Evolutionary conservation across 306 rosid genomes (phyloP), one percentile per base, ranked within the genome.

Genomic region (Medicago truncatula): DNA sequence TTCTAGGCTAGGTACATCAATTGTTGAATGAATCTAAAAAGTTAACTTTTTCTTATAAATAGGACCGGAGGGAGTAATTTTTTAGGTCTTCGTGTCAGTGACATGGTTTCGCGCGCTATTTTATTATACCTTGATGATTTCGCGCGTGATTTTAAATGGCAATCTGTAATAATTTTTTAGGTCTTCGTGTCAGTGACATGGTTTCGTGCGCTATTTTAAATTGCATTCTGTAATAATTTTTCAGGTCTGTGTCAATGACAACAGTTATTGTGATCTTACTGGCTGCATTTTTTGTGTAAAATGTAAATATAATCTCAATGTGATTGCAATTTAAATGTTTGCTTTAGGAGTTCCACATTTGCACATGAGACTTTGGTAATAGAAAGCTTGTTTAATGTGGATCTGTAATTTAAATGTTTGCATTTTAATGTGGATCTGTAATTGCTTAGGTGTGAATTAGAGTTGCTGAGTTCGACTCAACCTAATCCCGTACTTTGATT

Each of bases 391-490:
- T 14, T 54, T 62, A 20, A 53, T 43, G 56, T 17, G 65, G 46
- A 41, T 46, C 50, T 53, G 57, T 13, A 52, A 39, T 44, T 54
- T n/a, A n/a, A n/a, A n/a, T n/a, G n/a, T n/a, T n/a, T n/a, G n/a
- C n/a, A n/a, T n/a, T 14, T 54, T 62, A 20, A 53, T 43, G 56
- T 17, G 65, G 46, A 41, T 46, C 50, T 53, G 57, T 13, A 52
- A 39, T 44, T 54, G 20, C 28, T 17, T 63, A 12, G 65, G 76
- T 69, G 74, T 63, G 44, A 65, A 18, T 74, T 14, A 64, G 70
- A 16, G 50, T 64, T 39, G 17, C 50, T 5, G 31, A 64, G 3
- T 39, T 64, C 8, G 3, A 8, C 21, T 4, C 9, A 64, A 39
- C 4, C 7, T 12, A 41, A 18, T 64, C 15, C 5, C 4, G 31